Percentiles rank a stretch among this genome's conserved stretches.
Conservation (phyloP, 1,284 basidiomycete genomes). For the Ganoderma resinaceum region DNA sequence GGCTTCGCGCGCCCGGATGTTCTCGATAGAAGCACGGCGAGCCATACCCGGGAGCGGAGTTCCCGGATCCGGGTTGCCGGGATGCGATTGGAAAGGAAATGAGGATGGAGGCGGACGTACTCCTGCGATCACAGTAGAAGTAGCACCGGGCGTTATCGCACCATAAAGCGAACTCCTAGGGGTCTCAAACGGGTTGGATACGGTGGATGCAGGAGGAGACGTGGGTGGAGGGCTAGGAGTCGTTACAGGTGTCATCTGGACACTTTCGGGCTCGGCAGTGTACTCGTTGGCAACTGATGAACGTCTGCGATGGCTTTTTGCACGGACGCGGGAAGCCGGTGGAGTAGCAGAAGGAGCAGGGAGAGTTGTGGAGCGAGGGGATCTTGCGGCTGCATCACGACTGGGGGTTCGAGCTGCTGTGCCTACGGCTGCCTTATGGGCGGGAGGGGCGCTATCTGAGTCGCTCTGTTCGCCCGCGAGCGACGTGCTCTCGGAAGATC, state of each 20-base stretch:
- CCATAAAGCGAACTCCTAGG: slow-evolving; percentile 34
- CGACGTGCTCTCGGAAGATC: slow-evolving; percentile 28
- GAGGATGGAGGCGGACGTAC: slow-evolving; percentile 45
- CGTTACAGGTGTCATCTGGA: slow-evolving; percentile 14
- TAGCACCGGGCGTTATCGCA: slow-evolving; percentile 18
- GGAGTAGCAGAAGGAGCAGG: slow-evolving; percentile 13
- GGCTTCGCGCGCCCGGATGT: slow-evolving; percentile 38
- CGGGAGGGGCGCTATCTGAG: slow-evolving; percentile 34
- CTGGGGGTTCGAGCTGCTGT: background rate
- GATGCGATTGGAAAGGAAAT: slow-evolving; percentile 62
- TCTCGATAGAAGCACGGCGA: slow-evolving; percentile 44
- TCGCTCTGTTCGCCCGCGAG: slow-evolving; percentile 35
- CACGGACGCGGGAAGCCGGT: slow-evolving; percentile 21
- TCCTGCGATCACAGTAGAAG: slow-evolving; percentile 15
- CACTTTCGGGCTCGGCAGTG: slow-evolving; percentile 25
- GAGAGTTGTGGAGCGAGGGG: background rate
- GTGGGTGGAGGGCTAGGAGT: slow-evolving; percentile 3
- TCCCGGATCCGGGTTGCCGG: slow-evolving; percentile 65
- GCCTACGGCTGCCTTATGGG: slow-evolving; percentile 22
- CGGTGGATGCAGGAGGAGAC: slow-evolving; percentile 13
- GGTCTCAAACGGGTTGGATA: slow-evolving; percentile 36
- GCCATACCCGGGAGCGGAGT: slow-evolving; percentile 49
- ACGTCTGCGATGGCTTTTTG: slow-evolving; percentile 36
- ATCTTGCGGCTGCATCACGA: background rate
- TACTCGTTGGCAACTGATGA: slow-evolving; percentile 34